phyloP scores from a whole-genome alignment of 345 rosid genomes.

The sweet orange (Citrus sinensis) region DNA sequence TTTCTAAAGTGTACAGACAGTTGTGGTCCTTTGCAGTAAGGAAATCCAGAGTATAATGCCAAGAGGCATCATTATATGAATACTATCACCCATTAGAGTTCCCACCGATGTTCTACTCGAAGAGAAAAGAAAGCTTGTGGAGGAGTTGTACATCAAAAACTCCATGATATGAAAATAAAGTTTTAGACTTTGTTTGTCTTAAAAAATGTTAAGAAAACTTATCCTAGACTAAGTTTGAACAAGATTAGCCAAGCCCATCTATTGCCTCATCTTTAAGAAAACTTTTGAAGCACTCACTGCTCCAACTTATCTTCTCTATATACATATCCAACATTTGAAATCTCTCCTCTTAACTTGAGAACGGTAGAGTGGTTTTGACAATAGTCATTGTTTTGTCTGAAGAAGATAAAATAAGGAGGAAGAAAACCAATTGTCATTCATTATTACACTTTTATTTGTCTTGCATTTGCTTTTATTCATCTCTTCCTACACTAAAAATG shows the following conservation, averaged over 20 bases:
- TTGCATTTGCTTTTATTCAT: not conserved
- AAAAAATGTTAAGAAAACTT: not conserved
- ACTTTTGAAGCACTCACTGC: not conserved
- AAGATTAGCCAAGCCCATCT: not conserved
- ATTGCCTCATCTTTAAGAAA: not conserved
- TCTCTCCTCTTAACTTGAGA: not conserved
- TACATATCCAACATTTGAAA: not conserved
- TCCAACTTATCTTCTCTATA: not conserved
- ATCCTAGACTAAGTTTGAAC: not conserved
- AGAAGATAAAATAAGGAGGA: not conserved
- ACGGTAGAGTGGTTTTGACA: too few relatives aligned
- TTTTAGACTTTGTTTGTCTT: not conserved
- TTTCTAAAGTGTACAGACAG: slow-evolving; percentile 44
- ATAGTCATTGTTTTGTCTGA: too few relatives aligned
- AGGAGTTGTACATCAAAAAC: slow-evolving; percentile 58
- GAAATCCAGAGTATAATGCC: slow-evolving; percentile 29
- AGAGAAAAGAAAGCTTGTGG: slow-evolving; percentile 84
- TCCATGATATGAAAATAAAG: not conserved
- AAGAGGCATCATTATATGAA: slow-evolving; percentile 65
- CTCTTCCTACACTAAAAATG: not conserved
- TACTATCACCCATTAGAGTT: slow-evolving; percentile 78
- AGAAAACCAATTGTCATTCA: not conserved
- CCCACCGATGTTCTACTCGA: slow-evolving; percentile 55
- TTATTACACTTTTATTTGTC: not conserved
- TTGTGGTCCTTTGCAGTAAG: slow-evolving; percentile 40